Base-by-base conservation (phyloP, 371 early-diverging fungal species). In the Rhizomucor miehei region DNA sequence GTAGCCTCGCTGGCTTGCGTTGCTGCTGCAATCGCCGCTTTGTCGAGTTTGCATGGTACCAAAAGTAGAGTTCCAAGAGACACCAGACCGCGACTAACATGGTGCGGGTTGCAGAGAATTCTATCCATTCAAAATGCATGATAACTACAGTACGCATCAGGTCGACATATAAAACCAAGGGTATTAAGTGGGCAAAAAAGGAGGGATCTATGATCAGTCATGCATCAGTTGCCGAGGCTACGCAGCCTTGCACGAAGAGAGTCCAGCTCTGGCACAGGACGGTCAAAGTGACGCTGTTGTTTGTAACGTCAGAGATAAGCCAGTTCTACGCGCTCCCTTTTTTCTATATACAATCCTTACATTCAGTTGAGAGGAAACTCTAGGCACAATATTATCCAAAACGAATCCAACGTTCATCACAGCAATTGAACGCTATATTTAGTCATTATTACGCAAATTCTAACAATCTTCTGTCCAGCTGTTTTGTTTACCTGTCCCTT, bases 231-330 rank as follows among this genome's bases (percentile, higher is more conserved):
- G 38, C 48, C 19, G 1, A 57, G 35, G 14, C 81, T 79, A 73
- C 80, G 71, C 50, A 84, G 65, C 48, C 71, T 74, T 36, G 81
- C 81, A 34, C 82, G 66, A 40, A 84, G 62, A 19, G 76, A 69
- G 56, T 84, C 85, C 44, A 84, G 57, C 56, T 84, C 85, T 24
- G 85, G 85, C 66, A 84, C 82, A 48, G 82, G 79, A 43, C 85
- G 65, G 61, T 84, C 80, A 58, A 84, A 84, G 36, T 81, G 85
- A 48, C 76, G 69, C 76, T 80, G 57, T 10, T 38, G 36, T 39
- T 19, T 37, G 56, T 9, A 53, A 38, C 20, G 48, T 16, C 21
- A 38, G 29, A 29, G 8, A 29, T 8, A 29, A 29, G 29, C 3
- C 3, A 29, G 8, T n/a, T n/a, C n/a, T n/a, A n/a, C 8, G 29